Base-by-base conservation (phyloP, 352 stramenopile species). In the Pythium periplocum region DNA sequence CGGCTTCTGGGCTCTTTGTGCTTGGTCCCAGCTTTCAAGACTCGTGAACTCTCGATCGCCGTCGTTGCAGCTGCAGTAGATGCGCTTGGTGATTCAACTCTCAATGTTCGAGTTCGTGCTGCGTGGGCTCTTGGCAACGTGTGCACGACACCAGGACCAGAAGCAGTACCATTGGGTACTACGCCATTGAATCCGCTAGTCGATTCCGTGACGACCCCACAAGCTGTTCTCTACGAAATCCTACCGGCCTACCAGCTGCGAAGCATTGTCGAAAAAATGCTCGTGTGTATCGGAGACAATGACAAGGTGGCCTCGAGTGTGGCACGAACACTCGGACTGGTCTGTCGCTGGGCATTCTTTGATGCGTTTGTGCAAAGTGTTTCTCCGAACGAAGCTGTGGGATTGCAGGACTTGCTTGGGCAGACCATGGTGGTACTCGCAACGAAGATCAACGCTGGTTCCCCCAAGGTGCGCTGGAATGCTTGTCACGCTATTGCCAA, bases 261-360 rank as follows among this genome's bases (percentile, higher is more conserved):
- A 3, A 59, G 73, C 31, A 73, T 95, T 40, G 82, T 91, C 9
- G 80, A 92, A 52, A 90, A 87, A 62, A 95, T 95, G 84, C 57
- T 95, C 38, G 57, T 87, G 7, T 83, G 73, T 51, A 80, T 95
- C 44, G 87, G 81, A 43, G 84, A 95, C 60, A 93, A 95, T 49
- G 84, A 95, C 75, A 95, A 95, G 64, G 84, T 95, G 17, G 84
- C 80, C 12, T 95, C 84, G 8, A 95, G 84, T 17, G 77, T 95
- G 12, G 79, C 82, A 12, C 71, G 84, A 10, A 93, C 84, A 3
- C 63, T 95, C 43, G 84, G 84, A 0, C 75, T 95, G 3, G 73
- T 95, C 3, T 85, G 78, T 51, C 77, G 84, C 3, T 95, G 84
- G 84, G 74, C 87, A 17, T 87, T 70, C 54, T 90, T 89, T 30